phyloP scores from a whole-genome alignment of 1,284 basidiomycete species.

The Athelia psychrophila region DNA sequence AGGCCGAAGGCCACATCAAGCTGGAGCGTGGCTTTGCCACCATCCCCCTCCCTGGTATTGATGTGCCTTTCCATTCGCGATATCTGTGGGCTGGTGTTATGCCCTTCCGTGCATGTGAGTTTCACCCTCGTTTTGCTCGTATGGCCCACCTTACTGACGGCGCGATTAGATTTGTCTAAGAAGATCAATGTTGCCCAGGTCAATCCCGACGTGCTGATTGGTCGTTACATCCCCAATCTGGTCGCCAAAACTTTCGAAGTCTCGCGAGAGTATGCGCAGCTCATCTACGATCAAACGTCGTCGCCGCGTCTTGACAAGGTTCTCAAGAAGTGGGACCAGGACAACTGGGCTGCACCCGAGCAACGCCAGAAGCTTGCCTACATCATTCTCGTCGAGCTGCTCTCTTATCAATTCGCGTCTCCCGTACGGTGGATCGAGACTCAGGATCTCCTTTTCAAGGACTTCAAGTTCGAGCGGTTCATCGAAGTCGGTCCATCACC shows the following conservation, averaged over 20 bases:
- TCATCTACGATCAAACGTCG: conserved; percentile 93
- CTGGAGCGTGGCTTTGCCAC: conserved; percentile 96
- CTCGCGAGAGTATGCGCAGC: conserved; percentile 86
- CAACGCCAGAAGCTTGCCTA: conserved; percentile 93
- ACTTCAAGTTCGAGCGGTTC: conserved; percentile 91
- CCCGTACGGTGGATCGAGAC: conserved; percentile 99
- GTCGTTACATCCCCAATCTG: conserved; percentile 97
- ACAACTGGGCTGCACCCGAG: conserved; percentile 80
- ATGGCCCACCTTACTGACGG: conserved; percentile 17
- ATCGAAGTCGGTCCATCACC: conserved; percentile 97
- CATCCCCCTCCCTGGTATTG: conserved; percentile 95
- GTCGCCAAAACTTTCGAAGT: conserved; percentile 95
- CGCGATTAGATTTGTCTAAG: conserved; percentile 83
- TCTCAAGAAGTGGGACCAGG: conserved; percentile 90
- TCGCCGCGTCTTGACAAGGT: conserved; percentile 93
- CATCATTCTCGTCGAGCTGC: conserved; percentile 92
- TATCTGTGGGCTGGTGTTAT: conserved; percentile 99
- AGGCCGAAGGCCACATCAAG: conserved; percentile 86
- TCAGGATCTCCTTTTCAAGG: conserved; percentile 89
- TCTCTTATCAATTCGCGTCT: conserved; percentile 96
- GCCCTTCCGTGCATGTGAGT: conserved; percentile 90
- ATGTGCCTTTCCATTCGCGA: conserved; percentile 98
- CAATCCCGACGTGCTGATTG: conserved; percentile 89
- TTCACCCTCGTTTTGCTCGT: conserved; percentile 7
- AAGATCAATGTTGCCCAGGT: conserved; percentile 92